These are phyloP conservation scores for Murraya koenigii DNA, from an alignment of 345 rosid genomes.

Conservation along the genomic window DNA sequence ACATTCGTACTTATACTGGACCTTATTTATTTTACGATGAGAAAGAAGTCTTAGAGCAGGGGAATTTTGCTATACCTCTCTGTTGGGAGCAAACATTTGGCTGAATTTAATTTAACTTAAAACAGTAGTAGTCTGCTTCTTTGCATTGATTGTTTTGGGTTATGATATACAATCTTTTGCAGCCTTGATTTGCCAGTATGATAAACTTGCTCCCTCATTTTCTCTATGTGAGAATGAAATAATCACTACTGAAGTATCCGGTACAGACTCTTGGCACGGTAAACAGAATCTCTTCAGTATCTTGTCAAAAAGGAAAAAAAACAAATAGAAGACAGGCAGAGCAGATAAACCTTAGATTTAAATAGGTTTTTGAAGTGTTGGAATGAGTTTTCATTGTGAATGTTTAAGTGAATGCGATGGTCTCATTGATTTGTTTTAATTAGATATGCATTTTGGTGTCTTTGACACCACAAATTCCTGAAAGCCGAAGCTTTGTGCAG, in stretches of 20 bases:
- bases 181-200: background rate
- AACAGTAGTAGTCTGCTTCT: background rate
- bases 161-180: background rate
- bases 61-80: background rate
- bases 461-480: too few species aligned
- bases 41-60: background rate
- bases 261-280: background rate
- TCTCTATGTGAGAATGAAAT: background rate
- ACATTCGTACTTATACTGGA: constrained; percentile 10
- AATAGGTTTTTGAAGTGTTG: background rate
- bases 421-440: background rate
- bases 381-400: background rate
- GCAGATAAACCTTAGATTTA: background rate
- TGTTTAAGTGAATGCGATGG: background rate
- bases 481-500: too few species aligned
- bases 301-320: background rate
- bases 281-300: background rate
- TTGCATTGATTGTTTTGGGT: background rate
- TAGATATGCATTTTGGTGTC: too few species aligned
- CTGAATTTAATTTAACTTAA: background rate
- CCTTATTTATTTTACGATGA: background rate
- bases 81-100: background rate
- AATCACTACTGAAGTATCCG: background rate
- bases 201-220: background rate
- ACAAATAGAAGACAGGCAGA: too few species aligned